Percentiles rank a stretch among this genome's conserved stretches.
These are phyloP conservation scores for Acmispon strigosus DNA, from an alignment of 306 rosid genomes.

Conservation along the genomic window DNA sequence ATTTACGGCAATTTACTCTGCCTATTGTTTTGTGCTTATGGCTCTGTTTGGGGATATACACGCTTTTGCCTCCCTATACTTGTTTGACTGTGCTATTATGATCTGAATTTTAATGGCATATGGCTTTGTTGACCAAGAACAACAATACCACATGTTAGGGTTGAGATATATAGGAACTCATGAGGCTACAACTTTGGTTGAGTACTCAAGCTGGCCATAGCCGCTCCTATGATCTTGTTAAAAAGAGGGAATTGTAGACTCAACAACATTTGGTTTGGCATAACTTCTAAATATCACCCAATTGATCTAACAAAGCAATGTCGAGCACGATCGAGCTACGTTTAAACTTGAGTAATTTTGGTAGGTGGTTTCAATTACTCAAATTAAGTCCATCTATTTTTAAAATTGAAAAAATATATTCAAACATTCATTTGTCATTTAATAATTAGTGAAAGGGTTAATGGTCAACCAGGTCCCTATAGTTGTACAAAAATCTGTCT, in stretches of 20 bases:
- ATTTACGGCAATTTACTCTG: constrained; percentile 47
- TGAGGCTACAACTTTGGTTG: constrained; percentile 20
- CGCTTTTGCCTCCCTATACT: constrained; percentile 32
- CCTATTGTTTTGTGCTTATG: constrained; percentile 28
- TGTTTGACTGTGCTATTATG: constrained; percentile 26
- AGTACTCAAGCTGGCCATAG: neutral
- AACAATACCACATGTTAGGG: constrained; percentile 27
- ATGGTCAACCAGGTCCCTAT: no score
- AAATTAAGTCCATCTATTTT: no score
- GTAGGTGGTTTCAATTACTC: no score
- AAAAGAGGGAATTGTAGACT: no score
- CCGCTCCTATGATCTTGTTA: neutral
- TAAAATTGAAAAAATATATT: no score
- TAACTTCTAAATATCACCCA: neutral
- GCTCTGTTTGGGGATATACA: neutral
- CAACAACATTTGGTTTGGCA: neutral
- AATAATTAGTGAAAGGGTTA: no score
- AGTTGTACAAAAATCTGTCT: no score
- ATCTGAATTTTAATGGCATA: constrained; percentile 32
- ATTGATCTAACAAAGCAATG: constrained; percentile 1
- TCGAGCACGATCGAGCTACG: neutral
- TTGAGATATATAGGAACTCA: constrained; percentile 23
- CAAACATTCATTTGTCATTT: no score
- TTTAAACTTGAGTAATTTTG: no score
- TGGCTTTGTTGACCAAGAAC: constrained; percentile 32